Percentiles rank a stretch among this genome's conserved stretches.
Conservation (phyloP, 805 yeast species). For the Metschnikowia sp. region DNA sequence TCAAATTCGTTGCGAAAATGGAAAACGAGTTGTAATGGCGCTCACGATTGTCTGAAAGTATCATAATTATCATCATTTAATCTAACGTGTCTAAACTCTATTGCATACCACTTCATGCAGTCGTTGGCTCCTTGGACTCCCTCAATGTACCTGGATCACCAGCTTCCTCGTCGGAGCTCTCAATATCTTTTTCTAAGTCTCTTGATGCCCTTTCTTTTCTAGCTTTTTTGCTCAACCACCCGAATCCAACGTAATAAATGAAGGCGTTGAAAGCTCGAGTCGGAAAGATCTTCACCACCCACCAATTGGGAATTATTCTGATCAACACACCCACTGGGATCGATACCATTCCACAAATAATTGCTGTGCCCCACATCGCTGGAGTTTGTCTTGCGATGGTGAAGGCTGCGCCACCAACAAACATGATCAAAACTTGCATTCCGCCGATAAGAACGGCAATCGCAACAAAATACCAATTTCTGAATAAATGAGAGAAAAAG, state of each 20-base stretch:
- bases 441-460: slow-evolving; percentile 77
- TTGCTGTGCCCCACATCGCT: slow-evolving; percentile 86
- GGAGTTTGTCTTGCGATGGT: slow-evolving; percentile 76
- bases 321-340: slow-evolving; percentile 76
- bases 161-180: slow-evolving; percentile 2
- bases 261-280: slow-evolving; percentile 43
- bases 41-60: too few relatives aligned
- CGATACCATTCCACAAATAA: slow-evolving; percentile 75
- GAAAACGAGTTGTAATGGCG: slow-evolving; percentile 14
- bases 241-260: slow-evolving; percentile 36
- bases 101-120: neutral
- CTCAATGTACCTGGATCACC: neutral
- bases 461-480: slow-evolving; percentile 76
- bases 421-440: slow-evolving; percentile 87
- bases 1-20: slow-evolving; percentile 45
- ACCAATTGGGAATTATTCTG: slow-evolving; percentile 78
- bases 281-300: slow-evolving; percentile 69
- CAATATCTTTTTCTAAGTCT: slow-evolving; percentile 19
- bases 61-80: too few relatives aligned
- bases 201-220: slow-evolving; percentile 13
- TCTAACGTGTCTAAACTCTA: neutral
- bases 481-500: slow-evolving; percentile 75
- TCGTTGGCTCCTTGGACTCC: neutral
- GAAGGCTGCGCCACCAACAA: slow-evolving; percentile 96
- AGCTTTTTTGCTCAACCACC: slow-evolving; percentile 30